A percentile compares a stretch with the other conserved stretches of the same genome.
Conservation (phyloP, 352 stramenopile species). For the Detonula confervacea region DNA sequence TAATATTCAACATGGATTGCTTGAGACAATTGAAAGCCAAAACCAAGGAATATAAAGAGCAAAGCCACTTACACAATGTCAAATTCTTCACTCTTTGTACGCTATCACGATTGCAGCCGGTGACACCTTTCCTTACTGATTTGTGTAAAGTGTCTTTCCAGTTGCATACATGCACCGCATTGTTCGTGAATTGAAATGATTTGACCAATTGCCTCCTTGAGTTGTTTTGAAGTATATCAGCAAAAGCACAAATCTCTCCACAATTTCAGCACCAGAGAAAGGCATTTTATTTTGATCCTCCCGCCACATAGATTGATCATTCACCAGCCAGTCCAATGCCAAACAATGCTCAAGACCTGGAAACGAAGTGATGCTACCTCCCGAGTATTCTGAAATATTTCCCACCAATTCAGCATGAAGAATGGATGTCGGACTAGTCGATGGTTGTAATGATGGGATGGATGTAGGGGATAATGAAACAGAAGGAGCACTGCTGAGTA, state of each 20-base stretch:
- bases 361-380: neutral
- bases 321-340: slow-evolving; percentile 52
- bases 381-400: slow-evolving; percentile 11
- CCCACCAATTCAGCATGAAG: slow-evolving; percentile 5
- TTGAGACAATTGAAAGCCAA: neutral
- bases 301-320: slow-evolving; percentile 16
- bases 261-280: slow-evolving; percentile 28
- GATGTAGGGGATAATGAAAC: slow-evolving; percentile 10
- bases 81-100: neutral
- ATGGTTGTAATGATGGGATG: slow-evolving; percentile 9
- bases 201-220: slow-evolving; percentile 58
- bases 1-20: neutral
- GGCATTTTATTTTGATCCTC: neutral
- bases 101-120: neutral
- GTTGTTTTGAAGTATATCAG: slow-evolving; percentile 60
- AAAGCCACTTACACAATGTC: slow-evolving; percentile 22
- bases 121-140: neutral
- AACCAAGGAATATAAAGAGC: slow-evolving; percentile 2
- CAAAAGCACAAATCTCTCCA: slow-evolving; percentile 62
- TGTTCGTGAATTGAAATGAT: slow-evolving; percentile 49
- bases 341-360: slow-evolving; percentile 5
- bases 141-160: slow-evolving; percentile 30
- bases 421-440: neutral
- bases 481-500: slow-evolving; percentile 8
- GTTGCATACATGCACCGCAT: slow-evolving; percentile 52